Evolutionary conservation across 1,284 basidiomycete genomes (phyloP), one percentile per base, ranked within the genome.

Genomic region (Ceratobasidium sp.): DNA sequence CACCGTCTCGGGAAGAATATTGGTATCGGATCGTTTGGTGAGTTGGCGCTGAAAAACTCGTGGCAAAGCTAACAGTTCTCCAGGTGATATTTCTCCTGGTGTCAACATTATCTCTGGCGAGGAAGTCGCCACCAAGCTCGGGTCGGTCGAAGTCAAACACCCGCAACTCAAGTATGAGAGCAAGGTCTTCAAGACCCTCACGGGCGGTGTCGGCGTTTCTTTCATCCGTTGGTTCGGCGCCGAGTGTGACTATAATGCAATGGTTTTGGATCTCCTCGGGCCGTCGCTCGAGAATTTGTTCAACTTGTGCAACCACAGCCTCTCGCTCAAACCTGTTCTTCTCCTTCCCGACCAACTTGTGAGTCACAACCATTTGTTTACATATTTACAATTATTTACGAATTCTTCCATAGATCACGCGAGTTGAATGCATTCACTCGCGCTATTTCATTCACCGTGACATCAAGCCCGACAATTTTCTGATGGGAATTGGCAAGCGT

Each of bases 71-170:
- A 67, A 40, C 68, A 51, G 37, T 11, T 62, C 43, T 77, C 1
- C 78, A 97, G 96, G 96, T 86, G 97, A 99, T 83, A 99, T 99
- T 85, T 99, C 99, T 85, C 94, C 99, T 78, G 98, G 98, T 79
- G 97, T 98, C 85, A 99, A 99, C 89, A 99, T 99, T 87, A 99
- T 99, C 84, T 98, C 97, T n/a, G 97, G 97, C 68, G 97, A 99
- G 84, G 97, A 99, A 85, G 98, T 99, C 77, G 98, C 97, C 83
- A 99, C 99, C 90, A 99, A 99, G 87, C 93, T 99, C 81, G 98
- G 99, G 86, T 98, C 96, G 0, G 95, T 99, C 86, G 99, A 99
- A 86, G 97, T 98, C 81, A 99, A 99, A 86, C 97, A 99, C 83
- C 97, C 98, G n/a, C 98, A 99, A 86, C 93, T 99, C 82, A 97